Percentiles rank a stretch among this genome's conserved stretches.
Conservation (phyloP, 352 stramenopile genomes). For the Pythium myriotylum region DNA sequence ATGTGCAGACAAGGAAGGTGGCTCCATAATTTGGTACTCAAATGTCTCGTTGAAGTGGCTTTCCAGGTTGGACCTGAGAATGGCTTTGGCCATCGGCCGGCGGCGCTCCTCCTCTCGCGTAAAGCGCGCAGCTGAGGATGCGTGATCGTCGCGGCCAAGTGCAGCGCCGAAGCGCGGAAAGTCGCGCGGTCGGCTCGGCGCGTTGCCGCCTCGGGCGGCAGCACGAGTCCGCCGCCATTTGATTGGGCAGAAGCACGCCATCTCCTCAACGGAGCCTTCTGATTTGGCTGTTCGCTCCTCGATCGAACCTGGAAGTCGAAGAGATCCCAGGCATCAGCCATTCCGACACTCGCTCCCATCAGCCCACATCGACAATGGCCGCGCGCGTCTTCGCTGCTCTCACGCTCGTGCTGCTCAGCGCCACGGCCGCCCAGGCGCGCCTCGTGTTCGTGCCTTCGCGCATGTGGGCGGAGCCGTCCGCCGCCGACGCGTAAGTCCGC, state of each 20-base stretch:
- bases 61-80: background rate
- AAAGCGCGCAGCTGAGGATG: too few relatives aligned
- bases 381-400: conserved; percentile 7
- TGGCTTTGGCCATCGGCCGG: too few relatives aligned
- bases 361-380: background rate
- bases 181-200: background rate
- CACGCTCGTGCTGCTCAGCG: conserved; percentile 9
- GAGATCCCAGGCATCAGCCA: conserved; percentile 6
- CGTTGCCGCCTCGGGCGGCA: background rate
- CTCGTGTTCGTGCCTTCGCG: conserved; percentile 8
- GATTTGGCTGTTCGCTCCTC: conserved; percentile 8
- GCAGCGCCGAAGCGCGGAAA: too few relatives aligned
- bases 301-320: conserved; percentile 2
- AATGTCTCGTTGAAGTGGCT: background rate
- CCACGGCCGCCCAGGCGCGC: conserved; percentile 6
- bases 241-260: conserved; percentile 20
- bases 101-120: too few relatives aligned
- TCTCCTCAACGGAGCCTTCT: background rate
- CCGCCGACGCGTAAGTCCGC: conserved; percentile 16
- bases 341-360: conserved; percentile 6
- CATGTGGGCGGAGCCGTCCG: conserved; percentile 11
- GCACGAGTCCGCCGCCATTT: background rate
- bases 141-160: too few relatives aligned
- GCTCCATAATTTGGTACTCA: too few relatives aligned
- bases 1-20: too few relatives aligned